Percentiles rank a stretch among this genome's conserved stretches.
These are phyloP conservation scores for Cyberlindnera bimundalis DNA, from an alignment of 805 yeast genomes.

Conservation along the genomic window DNA sequence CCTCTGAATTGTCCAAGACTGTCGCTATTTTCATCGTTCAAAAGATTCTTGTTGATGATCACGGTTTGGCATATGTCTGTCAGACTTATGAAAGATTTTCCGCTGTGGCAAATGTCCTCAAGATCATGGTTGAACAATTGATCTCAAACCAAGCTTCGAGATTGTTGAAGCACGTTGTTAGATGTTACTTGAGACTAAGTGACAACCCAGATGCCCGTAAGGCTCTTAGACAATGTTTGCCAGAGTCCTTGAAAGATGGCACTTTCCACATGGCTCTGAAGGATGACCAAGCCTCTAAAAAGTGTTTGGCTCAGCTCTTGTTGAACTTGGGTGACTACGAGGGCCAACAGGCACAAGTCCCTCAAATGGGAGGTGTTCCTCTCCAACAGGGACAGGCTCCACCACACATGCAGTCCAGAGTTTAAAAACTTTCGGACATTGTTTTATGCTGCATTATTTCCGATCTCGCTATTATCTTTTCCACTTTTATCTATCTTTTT, in stretches of 20 bases:
- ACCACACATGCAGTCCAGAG: slow-evolving; percentile 4
- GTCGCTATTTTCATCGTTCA: slow-evolving; percentile 96
- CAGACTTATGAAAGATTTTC: slow-evolving; percentile 93
- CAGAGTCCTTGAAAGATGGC: slow-evolving; percentile 83
- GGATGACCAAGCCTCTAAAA: slow-evolving; percentile 85
- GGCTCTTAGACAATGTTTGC: slow-evolving; percentile 76
- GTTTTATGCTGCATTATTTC: not conserved
- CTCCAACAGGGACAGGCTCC: slow-evolving; percentile 3
- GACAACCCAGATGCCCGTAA: slow-evolving; percentile 90
- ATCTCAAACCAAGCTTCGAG: slow-evolving; percentile 76
- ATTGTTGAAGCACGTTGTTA: slow-evolving; percentile 84
- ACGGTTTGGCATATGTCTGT: slow-evolving; percentile 88
- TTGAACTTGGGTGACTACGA: slow-evolving; percentile 53
- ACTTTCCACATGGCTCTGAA: slow-evolving; percentile 75
- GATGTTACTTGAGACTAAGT: slow-evolving; percentile 86
- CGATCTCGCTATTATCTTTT: not conserved
- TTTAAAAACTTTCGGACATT: not conserved
- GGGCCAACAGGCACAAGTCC: slow-evolving; percentile 19
- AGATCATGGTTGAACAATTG: slow-evolving; percentile 84
- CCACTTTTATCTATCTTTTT: not conserved
- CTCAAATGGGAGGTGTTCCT: slow-evolving; percentile 7
- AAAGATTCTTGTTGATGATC: slow-evolving; percentile 86
- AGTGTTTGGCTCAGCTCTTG: slow-evolving; percentile 80
- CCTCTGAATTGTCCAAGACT: slow-evolving; percentile 90
- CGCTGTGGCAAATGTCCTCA: slow-evolving; percentile 86